Percentiles rank a stretch among this genome's conserved stretches.
These are phyloP conservation scores for Pseudocercospora vitis DNA, from an alignment of 2,329 filamentous ascomycete genomes.

Conservation along the genomic window DNA sequence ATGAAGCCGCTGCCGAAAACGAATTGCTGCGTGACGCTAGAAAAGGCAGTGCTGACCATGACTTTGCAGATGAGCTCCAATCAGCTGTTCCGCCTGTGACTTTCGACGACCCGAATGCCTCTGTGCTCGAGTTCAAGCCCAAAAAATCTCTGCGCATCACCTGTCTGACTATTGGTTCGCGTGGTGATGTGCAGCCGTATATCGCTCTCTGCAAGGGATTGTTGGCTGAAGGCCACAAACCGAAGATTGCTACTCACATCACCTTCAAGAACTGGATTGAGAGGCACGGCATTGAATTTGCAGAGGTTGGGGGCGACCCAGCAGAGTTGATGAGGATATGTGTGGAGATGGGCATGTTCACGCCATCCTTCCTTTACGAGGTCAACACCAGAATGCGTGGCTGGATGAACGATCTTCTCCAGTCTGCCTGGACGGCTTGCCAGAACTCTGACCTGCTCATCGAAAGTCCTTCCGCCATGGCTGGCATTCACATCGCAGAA, in stretches of 20 bases:
- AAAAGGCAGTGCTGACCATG: slow-evolving; percentile 44
- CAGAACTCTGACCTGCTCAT: slow-evolving; percentile 87
- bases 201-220: slow-evolving; percentile 93
- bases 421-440: slow-evolving; percentile 78
- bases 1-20: slow-evolving; percentile 76
- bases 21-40: slow-evolving; percentile 75
- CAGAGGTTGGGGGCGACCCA: slow-evolving; percentile 83
- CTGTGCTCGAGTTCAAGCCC: slow-evolving; percentile 89
- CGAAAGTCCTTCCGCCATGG: slow-evolving; percentile 95
- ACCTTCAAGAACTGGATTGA: slow-evolving; percentile 90
- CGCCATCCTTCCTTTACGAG: slow-evolving; percentile 83
- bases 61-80: slow-evolving; percentile 28
- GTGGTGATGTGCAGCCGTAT: slow-evolving; percentile 95
- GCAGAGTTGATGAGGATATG: slow-evolving; percentile 93
- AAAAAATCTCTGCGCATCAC: slow-evolving; percentile 76
- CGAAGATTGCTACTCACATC: slow-evolving; percentile 84
- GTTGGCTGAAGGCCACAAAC: slow-evolving; percentile 79
- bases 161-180: slow-evolving; percentile 91
- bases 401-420: slow-evolving; percentile 90
- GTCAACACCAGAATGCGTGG: slow-evolving; percentile 83
- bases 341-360: slow-evolving; percentile 97
- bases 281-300: slow-evolving; percentile 91
- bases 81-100: slow-evolving; percentile 70
- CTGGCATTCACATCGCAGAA: slow-evolving; percentile 95
- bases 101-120: slow-evolving; percentile 86